Base-by-base conservation (phyloP, 2,329 filamentous ascomycete species). In the Sclerotinia borealis region DNA sequence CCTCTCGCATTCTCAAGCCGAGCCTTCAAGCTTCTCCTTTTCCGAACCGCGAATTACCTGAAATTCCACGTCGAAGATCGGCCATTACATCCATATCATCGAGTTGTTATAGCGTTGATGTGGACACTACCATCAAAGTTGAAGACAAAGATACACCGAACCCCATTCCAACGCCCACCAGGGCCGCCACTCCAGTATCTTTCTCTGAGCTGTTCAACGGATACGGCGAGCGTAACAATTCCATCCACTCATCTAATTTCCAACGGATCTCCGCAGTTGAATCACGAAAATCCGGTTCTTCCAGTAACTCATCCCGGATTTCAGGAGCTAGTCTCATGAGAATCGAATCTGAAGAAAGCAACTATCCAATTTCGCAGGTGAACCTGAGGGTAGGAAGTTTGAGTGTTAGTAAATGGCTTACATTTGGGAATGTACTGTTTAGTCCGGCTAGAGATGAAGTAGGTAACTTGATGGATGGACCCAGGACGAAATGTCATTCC, bases 331-430 rank as follows among this genome's bases (percentile, higher is more conserved):
- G 59, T 13, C 36, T 68, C 9, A 45, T 64, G 7, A 39, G 67
- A 19, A 70, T 69, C 5, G 52, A 65, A 22, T 70, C 70, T 78
- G 79, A 84, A 34, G 47, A 47, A 22, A 83, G 86, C 67, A 84
- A 82, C 64, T 86, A 86, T 2, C 85, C 87, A 1, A 76, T 88
- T 25, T 84, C 86, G 0, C 87, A 89, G 73, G 88, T 92, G 66
- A 92, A 92, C 71, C 81, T 95, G 27, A 83, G 91, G 2, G 87
- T 92, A 19, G 90, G 88, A 5, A 92, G 90, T 2, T 86, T 95
- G 79, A 92, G 91, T 65, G 91, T 92, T 29, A 92, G 89, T 80
- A 93, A 93, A 72, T 95, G 90, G 91, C 83, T 95, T 29, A 91
- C 89, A 0, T 93, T 93, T 73, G 91, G 91, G 1, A 88, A 92